Base-by-base conservation (phyloP, 495 filamentous ascomycete species). In the Trichoderma erinaceum region DNA sequence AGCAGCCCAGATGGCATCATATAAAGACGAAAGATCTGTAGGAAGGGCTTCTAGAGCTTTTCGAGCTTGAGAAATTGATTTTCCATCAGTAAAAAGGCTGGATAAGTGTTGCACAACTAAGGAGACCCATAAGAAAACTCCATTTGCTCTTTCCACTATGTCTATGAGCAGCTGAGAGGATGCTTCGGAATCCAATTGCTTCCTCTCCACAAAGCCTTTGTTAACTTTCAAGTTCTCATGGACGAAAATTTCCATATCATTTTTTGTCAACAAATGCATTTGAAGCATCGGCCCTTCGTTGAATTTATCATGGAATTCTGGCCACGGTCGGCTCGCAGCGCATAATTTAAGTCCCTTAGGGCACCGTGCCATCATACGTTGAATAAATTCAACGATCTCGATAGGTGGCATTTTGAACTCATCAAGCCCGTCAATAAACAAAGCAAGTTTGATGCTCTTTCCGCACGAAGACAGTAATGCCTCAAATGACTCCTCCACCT, bases 381-480 rank as follows among this genome's bases (percentile, higher is more conserved):
- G 56, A 11, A 69, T n/a, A 10, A 67, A 18, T 3, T 23, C 6
- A 2, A 69, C 44, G 38, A 69, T 50, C 21, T 71, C 68, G 5
- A 23, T 41, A 11, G 70, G 65, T 6, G 65, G 66, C 3, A 48
- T 23, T 5, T 69, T 46, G 38, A 69, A 69, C 70, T 71, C 68
- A 41, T 71, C 70, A 27, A 71, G 38, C 21, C 70, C 68, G 50
- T 69, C 70, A 23, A 71, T 52, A 41, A 71, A 69, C 1, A 71
- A 12, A 10, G 66, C 68, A 1, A 69, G 41, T 10, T 25, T 38
- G 21, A 71, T 35, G 11, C 3, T 66, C 23, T 38, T 52, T 10
- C 65, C 56, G 32, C 66, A 46, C 32, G 46, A 16, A 3, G 43
- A 10, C 3, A 71, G 29, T 4, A 71, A 63, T 3, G 32, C 21